Evolutionary conservation across 352 stramenopile genomes (phyloP).

Genomic region (Globisporangium ultimum): DNA sequence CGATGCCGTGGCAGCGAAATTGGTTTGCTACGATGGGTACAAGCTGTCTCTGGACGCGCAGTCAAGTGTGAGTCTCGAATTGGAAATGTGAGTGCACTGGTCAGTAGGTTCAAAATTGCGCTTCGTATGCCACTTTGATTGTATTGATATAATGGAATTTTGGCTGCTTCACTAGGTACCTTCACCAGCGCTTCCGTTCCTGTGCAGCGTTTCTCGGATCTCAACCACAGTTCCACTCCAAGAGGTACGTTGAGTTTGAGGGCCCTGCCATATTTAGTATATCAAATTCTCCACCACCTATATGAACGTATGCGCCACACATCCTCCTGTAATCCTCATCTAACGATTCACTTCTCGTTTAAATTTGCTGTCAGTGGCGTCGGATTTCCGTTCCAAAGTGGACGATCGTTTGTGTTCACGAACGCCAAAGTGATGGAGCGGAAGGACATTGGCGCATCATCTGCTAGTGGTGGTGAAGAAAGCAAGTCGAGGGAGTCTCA

Average conservation of each 20-base stretch:
- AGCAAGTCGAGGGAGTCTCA: background rate
- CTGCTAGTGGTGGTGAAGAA: background rate
- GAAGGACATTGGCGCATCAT: slow-evolving; percentile 21
- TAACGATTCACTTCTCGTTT: background rate
- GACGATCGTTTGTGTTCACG: slow-evolving; percentile 39
- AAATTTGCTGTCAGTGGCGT: slow-evolving; percentile 10
- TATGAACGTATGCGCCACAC: too few species aligned
- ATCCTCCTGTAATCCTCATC: background rate
- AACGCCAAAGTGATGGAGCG: slow-evolving; percentile 60
- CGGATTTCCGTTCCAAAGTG: slow-evolving; percentile 40
- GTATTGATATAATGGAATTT: background rate
- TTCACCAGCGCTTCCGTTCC: slow-evolving; percentile 57
- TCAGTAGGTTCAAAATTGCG: slow-evolving; percentile 2
- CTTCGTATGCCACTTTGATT: too few species aligned
- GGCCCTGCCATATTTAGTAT: too few species aligned
- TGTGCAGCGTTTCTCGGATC: slow-evolving; percentile 35
- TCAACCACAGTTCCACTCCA: slow-evolving; percentile 13
- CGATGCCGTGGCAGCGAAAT: slow-evolving; percentile 29
- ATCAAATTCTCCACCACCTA: too few species aligned
- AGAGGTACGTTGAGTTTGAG: slow-evolving; percentile 11
- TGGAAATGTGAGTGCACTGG: slow-evolving; percentile 19
- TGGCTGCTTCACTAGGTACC: slow-evolving; percentile 29
- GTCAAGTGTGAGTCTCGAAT: slow-evolving; percentile 14
- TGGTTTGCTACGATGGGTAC: slow-evolving; percentile 32
- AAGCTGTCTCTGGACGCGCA: slow-evolving; percentile 33